Evolutionary conservation across 108 stramenopile genomes (phyloP).

Genomic region (Cylindrotheca fusiformis): DNA sequence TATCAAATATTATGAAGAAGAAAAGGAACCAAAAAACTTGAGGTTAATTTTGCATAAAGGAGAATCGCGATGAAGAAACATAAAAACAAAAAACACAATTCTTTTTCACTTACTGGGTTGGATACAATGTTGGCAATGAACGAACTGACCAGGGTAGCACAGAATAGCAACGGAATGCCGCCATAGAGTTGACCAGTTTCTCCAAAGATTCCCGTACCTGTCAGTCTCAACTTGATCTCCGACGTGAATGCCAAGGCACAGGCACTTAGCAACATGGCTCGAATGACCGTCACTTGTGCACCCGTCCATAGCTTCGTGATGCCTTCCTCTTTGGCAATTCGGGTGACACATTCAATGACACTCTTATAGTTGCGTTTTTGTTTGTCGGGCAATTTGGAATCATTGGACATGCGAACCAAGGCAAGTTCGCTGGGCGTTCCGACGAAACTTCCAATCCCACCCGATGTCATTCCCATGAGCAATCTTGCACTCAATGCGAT

Average conservation of each 20-base stretch:
- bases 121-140: conserved; percentile 65
- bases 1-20: background rate
- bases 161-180: conserved; percentile 59
- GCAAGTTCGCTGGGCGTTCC: conserved; percentile 72
- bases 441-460: conserved; percentile 71
- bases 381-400: conserved; percentile 59
- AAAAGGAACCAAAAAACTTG: no score
- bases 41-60: background rate
- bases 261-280: conserved; percentile 60
- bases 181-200: conserved; percentile 44
- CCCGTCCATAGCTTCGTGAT: conserved; percentile 50
- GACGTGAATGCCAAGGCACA: conserved; percentile 62
- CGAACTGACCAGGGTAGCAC: conserved; percentile 56
- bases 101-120: conserved; percentile 21
- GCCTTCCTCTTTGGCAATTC: conserved; percentile 67
- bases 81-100: background rate
- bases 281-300: conserved; percentile 59
- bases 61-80: background rate
- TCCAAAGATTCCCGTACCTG: conserved; percentile 46
- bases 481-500: conserved; percentile 55
- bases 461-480: conserved; percentile 60
- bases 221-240: conserved; percentile 57
- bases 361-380: conserved; percentile 63
- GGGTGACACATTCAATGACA: conserved; percentile 52
- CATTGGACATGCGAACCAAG: conserved; percentile 68